Evolutionary conservation across 495 filamentous ascomycete species (phyloP).

Genomic region (Neurospora discreta): DNA sequence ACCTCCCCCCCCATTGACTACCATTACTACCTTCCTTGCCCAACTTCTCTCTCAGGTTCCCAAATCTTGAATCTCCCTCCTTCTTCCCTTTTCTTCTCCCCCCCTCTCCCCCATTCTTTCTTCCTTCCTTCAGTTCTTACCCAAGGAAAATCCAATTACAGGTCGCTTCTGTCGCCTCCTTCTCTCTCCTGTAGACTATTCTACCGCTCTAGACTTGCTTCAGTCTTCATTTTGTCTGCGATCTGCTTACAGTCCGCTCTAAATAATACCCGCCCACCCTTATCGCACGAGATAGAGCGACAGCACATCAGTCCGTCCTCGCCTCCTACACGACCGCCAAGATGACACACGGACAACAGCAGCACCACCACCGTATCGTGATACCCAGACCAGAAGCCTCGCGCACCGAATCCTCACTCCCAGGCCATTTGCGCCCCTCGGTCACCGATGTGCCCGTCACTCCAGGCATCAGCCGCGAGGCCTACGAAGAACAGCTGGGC

Average conservation of each 20-base stretch:
- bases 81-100: not conserved
- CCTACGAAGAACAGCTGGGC: constrained; percentile 20
- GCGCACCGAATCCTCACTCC: constrained; percentile 19
- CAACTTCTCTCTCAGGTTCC: not conserved
- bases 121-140: not conserved
- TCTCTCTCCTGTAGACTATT: not conserved
- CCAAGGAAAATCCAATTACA: not conserved
- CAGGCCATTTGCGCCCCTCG: constrained; percentile 21
- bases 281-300: not conserved
- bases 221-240: not conserved
- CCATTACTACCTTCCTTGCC: not conserved
- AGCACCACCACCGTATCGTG: not conserved
- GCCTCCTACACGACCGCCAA: not conserved
- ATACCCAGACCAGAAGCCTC: not conserved
- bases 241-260: not conserved
- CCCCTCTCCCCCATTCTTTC: not conserved
- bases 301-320: not conserved
- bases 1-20: not conserved
- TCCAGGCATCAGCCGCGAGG: constrained; percentile 31
- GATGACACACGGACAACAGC: not conserved
- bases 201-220: not conserved
- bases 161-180: not conserved
- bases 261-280: not conserved
- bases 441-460: constrained; percentile 36
- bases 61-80: not conserved